Evolutionary conservation across 108 stramenopile species (phyloP).

Genomic region (Mediolabrus comicus): DNA sequence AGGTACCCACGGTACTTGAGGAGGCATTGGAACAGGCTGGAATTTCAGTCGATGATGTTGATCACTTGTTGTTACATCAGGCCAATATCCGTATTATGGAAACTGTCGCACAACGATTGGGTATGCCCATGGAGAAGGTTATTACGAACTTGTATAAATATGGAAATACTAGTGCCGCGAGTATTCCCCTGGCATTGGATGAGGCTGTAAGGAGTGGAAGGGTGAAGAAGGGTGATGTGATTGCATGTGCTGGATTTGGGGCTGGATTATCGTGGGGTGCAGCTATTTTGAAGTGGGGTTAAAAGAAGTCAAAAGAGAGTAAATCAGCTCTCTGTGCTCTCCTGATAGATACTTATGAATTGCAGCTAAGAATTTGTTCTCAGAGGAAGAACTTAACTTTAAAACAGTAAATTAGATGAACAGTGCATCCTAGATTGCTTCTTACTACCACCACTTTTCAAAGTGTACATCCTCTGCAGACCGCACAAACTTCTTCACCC

Average conservation of each 20-base stretch:
- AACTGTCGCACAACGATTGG: constrained; percentile 86
- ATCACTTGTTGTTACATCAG: constrained; percentile 93
- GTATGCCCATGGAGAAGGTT: constrained; percentile 92
- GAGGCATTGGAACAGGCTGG: constrained; percentile 90
- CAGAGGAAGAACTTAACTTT: background rate
- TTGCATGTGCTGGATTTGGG: constrained; percentile 97
- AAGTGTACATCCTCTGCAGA: constrained; percentile 8
- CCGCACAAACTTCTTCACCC: background rate
- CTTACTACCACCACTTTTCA: constrained; percentile 26
- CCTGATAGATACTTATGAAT: background rate
- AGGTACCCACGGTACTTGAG: constrained; percentile 88
- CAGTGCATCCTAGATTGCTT: too few relatives aligned
- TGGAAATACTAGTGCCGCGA: constrained; percentile 95
- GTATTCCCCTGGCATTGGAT: constrained; percentile 92
- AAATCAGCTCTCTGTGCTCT: background rate
- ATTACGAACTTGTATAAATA: constrained; percentile 88
- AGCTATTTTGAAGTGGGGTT: constrained; percentile 92
- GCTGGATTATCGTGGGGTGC: constrained; percentile 97
- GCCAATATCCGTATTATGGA: constrained; percentile 99
- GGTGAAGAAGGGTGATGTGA: constrained; percentile 97
- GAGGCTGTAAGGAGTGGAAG: constrained; percentile 88
- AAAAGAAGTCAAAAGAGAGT: background rate
- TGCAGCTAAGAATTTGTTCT: background rate
- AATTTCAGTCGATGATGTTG: constrained; percentile 88
- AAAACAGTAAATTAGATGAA: constrained; percentile 1